Conservation (phyloP, 1,284 basidiomycete species). For the Tausonia pullulans region DNA sequence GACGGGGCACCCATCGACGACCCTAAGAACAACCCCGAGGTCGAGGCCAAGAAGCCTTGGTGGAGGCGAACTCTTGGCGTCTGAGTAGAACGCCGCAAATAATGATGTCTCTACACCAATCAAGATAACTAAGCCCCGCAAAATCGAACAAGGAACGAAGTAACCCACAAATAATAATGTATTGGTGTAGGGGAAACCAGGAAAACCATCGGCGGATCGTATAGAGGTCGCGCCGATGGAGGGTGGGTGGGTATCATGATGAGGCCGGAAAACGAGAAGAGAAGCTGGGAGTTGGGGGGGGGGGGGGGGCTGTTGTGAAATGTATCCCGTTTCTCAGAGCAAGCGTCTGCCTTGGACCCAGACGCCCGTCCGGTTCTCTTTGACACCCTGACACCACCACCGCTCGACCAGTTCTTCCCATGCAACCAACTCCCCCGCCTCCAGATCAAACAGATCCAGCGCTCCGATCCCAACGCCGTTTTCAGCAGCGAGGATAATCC, state of each 20-base stretch:
- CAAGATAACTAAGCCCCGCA: too few relatives aligned
- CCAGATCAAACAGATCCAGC: conserved; percentile 54
- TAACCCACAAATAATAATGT: too few relatives aligned
- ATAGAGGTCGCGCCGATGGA: neutral
- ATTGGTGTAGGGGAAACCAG: neutral
- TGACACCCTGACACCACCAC: conserved; percentile 75
- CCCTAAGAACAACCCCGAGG: too few relatives aligned
- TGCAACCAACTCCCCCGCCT: conserved; percentile 16
- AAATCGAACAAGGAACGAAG: too few relatives aligned
- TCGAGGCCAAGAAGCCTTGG: too few relatives aligned
- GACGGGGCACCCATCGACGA: too few relatives aligned
- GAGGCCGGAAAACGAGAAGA: neutral
- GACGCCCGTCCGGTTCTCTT: conserved; percentile 49
- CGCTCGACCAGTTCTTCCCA: conserved; percentile 57
- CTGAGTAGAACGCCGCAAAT: too few relatives aligned
- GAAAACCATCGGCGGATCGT: neutral
- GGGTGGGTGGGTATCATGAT: neutral
- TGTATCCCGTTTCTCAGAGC: conserved; percentile 1
- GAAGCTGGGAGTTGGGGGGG: neutral
- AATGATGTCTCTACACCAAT: too few relatives aligned
- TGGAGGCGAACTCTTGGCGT: too few relatives aligned
- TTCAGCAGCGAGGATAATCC: conserved; percentile 47
- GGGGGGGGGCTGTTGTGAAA: too few relatives aligned
- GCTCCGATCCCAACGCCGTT: conserved; percentile 44
- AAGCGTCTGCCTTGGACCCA: conserved; percentile 56